A percentile compares a stretch with the other conserved stretches of the same genome.
These are phyloP conservation scores for Didymella arachidicola DNA, from an alignment of 2,329 filamentous ascomycete species.

Conservation along the genomic window DNA sequence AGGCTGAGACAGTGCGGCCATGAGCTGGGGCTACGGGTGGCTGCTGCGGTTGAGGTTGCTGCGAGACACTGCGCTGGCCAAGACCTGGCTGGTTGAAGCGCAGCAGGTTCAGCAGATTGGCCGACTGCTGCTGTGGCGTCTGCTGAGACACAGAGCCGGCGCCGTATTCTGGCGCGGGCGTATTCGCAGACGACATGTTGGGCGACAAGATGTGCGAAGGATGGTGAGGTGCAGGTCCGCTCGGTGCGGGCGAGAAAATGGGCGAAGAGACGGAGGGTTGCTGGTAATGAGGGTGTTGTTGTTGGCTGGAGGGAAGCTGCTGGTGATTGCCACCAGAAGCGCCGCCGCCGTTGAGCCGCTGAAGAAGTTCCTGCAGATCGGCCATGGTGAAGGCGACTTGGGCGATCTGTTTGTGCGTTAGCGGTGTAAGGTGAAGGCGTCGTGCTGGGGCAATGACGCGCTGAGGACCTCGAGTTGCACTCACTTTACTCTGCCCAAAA, in stretches of 20 bases:
- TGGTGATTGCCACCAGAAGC: constrained; percentile 33
- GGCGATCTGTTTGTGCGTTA: constrained; percentile 33
- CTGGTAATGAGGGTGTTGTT: constrained; percentile 54
- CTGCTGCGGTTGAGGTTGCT: constrained; percentile 30
- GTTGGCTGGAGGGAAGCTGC: constrained; percentile 32
- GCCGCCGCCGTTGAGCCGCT: constrained; percentile 51
- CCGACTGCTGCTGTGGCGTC: constrained; percentile 53
- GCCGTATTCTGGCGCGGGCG: constrained; percentile 50
- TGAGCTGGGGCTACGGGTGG: constrained; percentile 33
- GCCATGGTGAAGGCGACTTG: constrained; percentile 46
- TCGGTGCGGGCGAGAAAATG: constrained; percentile 63
- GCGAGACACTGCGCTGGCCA: constrained; percentile 45
- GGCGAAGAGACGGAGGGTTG: constrained; percentile 66
- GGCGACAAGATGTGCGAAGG: constrained; percentile 67
- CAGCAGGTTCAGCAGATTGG: constrained; percentile 69
- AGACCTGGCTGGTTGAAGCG: constrained; percentile 63
- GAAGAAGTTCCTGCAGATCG: constrained; percentile 56
- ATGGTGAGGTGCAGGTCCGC: constrained; percentile 64
- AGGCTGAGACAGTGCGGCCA: constrained; percentile 59
- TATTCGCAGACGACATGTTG: constrained; percentile 57
- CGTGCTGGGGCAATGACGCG: constrained; percentile 16
- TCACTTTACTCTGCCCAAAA: constrained; percentile 43
- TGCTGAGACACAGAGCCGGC: constrained; percentile 52
- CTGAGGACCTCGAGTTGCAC: constrained; percentile 15
- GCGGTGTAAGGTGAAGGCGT: constrained; percentile 20